Evolutionary conservation across 225 moss, liverwort and hornwort species (phyloP), one percentile per base, ranked within the genome.

Genomic region (Pseudisothecium myosuroides): DNA sequence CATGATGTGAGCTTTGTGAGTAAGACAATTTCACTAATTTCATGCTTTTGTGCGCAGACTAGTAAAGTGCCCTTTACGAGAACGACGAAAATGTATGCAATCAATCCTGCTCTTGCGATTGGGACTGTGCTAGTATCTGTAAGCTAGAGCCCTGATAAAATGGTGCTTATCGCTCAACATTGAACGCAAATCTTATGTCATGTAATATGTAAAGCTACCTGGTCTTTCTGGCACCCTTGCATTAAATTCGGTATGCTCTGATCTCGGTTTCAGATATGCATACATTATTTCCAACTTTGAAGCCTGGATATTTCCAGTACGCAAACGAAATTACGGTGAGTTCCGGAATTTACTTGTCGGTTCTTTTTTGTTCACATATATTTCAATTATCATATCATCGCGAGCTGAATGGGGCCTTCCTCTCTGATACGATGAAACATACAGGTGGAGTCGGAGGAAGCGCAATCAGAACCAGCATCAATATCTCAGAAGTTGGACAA

Each of bases 251-350:
- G 36, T 66, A 84, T 81, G 68, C 76, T 87, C 62, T 41, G 29
- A 87, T 83, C 82, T 90, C 55, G 80, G 36, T 74, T 91, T 50
- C 94, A 98, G 98, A 95, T 82, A 96, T 98, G 96, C 93, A 89
- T 84, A 87, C 90, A 60, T 90, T 94, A 76, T 96, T 98, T 93
- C 96, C 98, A 87, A 94, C 93, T 87, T n/a, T 91, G 83, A 93
- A 88, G 92, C 94, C 96, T 91, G 98, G 98, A 89, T 95, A 94
- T 86, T 96, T 96, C 86, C 95, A 93, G 80, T 96, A 94, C 89
- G 96, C 98, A 87, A 94, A 85, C 89, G 95, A 96, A 84, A 95
- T 95, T 65, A 96, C 93, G 81, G 98, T 98, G 92, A 76, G 93
- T 93, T 81, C 45, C n/a, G 82, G 69, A 89, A 50, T 63, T 71